phyloP scores from a whole-genome alignment of 1,284 basidiomycete species.

The Butyriboletus appendiculatus region DNA sequence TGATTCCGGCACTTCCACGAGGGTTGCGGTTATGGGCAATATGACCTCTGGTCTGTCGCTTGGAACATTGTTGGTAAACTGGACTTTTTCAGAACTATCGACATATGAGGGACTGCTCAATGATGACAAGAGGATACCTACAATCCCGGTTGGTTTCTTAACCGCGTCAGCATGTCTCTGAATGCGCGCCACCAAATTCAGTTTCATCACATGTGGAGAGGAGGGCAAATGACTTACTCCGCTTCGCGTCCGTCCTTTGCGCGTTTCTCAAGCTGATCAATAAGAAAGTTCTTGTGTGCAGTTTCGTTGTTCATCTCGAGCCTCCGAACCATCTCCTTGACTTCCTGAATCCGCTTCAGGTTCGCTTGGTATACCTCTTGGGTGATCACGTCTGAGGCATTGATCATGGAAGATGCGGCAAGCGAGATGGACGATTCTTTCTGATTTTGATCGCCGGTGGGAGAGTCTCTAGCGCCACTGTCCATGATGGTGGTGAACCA shows the following conservation, averaged over 20 bases:
- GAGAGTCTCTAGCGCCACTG: conserved; percentile 4
- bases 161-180: conserved; percentile 21
- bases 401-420: conserved; percentile 32
- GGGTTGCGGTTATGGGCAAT: conserved; percentile 33
- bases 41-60: conserved; percentile 18
- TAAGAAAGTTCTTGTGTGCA: conserved; percentile 32
- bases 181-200: neutral
- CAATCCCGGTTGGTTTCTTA: conserved; percentile 19
- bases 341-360: conserved; percentile 29
- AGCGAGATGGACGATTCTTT: conserved; percentile 18
- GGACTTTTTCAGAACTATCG: conserved; percentile 16
- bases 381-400: conserved; percentile 20
- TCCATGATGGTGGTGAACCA: conserved; percentile 18
- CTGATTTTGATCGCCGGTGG: conserved; percentile 6
- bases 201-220: neutral
- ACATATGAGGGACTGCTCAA: conserved; percentile 3
- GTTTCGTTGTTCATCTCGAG: conserved; percentile 33
- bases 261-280: conserved; percentile 30
- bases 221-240: conserved; percentile 31
- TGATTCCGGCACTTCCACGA: conserved; percentile 31
- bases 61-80: conserved; percentile 11
- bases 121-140: conserved; percentile 13
- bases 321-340: conserved; percentile 25
- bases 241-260: conserved; percentile 35
- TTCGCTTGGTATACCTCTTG: conserved; percentile 29